These are phyloP conservation scores for Paracorniculantispora psalliotae DNA, from an alignment of 2,329 filamentous ascomycete genomes.

Conservation along the genomic window DNA sequence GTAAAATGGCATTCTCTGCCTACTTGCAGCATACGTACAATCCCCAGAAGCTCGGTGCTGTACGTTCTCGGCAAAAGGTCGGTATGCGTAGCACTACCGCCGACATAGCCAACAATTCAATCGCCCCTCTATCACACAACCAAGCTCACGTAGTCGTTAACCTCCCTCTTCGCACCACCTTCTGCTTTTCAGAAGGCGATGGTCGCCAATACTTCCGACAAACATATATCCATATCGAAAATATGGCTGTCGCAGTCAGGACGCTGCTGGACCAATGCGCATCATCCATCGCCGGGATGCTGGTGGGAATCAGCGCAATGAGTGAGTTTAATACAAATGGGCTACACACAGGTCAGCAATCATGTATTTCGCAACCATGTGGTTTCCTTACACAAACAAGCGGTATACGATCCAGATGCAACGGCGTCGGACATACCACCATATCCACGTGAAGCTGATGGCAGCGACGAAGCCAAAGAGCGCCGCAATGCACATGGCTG, in stretches of 20 bases:
- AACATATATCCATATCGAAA: background rate
- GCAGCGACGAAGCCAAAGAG: background rate
- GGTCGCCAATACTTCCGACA: background rate
- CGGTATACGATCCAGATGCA: background rate
- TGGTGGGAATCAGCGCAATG: background rate
- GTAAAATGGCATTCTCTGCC: too few species aligned
- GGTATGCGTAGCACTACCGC: too few species aligned
- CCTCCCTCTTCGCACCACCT: background rate
- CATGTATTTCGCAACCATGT: background rate
- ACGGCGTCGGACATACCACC: background rate
- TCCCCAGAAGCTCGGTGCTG: too few species aligned
- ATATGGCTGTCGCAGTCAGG: background rate
- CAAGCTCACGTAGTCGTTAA: background rate
- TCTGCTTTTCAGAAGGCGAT: background rate
- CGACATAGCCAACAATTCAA: too few species aligned
- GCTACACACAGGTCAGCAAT: background rate
- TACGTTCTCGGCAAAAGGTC: too few species aligned
- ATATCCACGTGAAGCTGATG: background rate
- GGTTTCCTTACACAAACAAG: background rate
- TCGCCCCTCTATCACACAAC: background rate
- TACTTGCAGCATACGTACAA: too few species aligned
- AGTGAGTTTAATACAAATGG: background rate
- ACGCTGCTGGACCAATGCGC: background rate
- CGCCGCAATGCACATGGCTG: background rate
- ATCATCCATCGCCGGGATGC: background rate